Evolutionary conservation across 306 rosid species (phyloP).

Genomic region (Cucumis melo): DNA sequence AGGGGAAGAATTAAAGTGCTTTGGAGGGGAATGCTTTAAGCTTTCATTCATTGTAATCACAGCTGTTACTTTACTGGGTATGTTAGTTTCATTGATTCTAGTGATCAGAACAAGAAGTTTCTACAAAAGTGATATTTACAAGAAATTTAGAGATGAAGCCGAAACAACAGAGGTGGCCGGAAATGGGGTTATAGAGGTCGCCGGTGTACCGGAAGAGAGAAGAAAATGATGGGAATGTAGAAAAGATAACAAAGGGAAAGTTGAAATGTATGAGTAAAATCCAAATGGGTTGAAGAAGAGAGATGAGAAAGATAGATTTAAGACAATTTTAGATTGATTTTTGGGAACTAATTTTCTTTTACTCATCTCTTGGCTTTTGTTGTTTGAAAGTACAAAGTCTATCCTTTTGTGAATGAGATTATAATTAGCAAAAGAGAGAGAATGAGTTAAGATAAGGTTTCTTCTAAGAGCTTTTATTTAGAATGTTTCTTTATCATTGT

Average conservation of each 20-base stretch:
- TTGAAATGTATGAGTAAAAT: background rate
- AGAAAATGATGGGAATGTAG: background rate
- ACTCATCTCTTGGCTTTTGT: no score
- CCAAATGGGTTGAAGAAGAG: background rate
- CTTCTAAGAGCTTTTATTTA: no score
- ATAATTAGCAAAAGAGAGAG: no score
- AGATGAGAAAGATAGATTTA: background rate
- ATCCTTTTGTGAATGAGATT: no score
- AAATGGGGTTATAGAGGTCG: background rate
- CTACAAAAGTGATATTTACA: slow-evolving; percentile 30
- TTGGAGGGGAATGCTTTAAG: slow-evolving; percentile 11
- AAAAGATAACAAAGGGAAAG: background rate
- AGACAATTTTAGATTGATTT: no score
- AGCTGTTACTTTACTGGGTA: slow-evolving; percentile 24
- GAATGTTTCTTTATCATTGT: no score
- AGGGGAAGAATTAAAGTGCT: slow-evolving; percentile 13
- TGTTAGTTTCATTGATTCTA: slow-evolving; percentile 27
- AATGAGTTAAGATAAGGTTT: no score
- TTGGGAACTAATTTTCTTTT: no score
- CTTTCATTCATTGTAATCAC: slow-evolving; percentile 34
- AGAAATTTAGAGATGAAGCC: slow-evolving; percentile 29
- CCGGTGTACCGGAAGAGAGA: background rate
- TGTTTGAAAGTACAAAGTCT: no score
- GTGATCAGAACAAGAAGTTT: slow-evolving; percentile 34
- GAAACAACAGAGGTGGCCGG: background rate